Evolutionary conservation across 1,284 basidiomycete genomes (phyloP).

Genomic region (Apiotrichum mycotoxinovorans): DNA sequence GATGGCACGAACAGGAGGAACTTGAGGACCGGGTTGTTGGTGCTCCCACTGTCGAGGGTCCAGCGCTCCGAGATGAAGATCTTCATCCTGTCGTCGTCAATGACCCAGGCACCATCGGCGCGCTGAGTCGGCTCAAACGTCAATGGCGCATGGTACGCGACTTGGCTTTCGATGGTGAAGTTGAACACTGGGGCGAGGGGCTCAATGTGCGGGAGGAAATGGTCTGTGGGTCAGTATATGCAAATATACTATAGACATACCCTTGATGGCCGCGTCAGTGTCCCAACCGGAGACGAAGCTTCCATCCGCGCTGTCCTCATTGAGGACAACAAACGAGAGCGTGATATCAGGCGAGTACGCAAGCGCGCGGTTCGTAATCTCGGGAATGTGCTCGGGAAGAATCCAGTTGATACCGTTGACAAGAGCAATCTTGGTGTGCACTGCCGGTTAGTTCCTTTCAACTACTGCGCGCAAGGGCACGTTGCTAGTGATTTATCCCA

Average conservation of each 20-base stretch:
- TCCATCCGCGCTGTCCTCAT: constrained; percentile 76
- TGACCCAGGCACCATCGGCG: constrained; percentile 53
- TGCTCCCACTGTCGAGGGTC: constrained; percentile 62
- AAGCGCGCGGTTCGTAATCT: constrained; percentile 44
- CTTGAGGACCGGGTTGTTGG: constrained; percentile 87
- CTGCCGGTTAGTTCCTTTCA: constrained; percentile 10
- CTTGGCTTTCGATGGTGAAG: constrained; percentile 89
- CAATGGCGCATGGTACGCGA: constrained; percentile 85
- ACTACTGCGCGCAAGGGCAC: too few relatives aligned
- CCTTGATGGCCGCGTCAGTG: constrained; percentile 59
- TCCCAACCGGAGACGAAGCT: constrained; percentile 67
- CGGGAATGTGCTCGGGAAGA: constrained; percentile 52
- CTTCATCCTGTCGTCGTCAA: constrained; percentile 75
- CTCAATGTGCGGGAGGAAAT: constrained; percentile 64
- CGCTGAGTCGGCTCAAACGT: constrained; percentile 62
- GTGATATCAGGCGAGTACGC: constrained; percentile 70
- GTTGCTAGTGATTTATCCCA: too few relatives aligned
- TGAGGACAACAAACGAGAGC: constrained; percentile 59
- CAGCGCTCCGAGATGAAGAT: constrained; percentile 93
- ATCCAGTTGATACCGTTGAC: constrained; percentile 60
- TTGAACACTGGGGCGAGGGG: constrained; percentile 70
- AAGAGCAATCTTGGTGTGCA: constrained; percentile 37
- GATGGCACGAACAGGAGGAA: constrained; percentile 89
- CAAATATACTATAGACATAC: constrained; percentile 53
- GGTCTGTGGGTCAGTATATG: constrained; percentile 53